These are phyloP conservation scores for Auricularia sp. DNA, from an alignment of 768 basidiomycete species.

Conservation along the genomic window DNA sequence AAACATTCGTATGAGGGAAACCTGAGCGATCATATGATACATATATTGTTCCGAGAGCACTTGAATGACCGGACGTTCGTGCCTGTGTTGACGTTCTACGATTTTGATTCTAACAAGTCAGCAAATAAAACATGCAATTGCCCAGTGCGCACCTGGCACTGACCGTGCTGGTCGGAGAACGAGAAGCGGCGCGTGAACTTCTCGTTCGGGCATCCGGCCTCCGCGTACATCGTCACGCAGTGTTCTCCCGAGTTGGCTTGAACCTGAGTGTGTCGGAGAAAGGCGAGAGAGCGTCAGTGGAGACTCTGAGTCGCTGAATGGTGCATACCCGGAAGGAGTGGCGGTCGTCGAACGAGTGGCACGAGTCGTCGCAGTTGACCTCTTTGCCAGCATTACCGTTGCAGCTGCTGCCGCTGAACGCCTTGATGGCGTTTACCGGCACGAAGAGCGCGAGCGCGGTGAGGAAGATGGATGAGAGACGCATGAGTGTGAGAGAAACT, in stretches of 20 bases:
- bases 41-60: background rate
- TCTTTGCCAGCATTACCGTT: background rate
- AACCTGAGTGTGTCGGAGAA: background rate
- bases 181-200: background rate
- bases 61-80: background rate
- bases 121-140: background rate
- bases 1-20: too few species aligned
- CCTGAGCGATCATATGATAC: too few species aligned
- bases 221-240: background rate
- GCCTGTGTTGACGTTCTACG: background rate
- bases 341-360: background rate
- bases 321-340: background rate
- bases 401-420: background rate
- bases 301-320: background rate
- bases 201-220: background rate
- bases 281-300: background rate
- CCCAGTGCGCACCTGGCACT: background rate
- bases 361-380: background rate
- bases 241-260: background rate
- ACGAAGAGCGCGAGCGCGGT: background rate
- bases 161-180: background rate
- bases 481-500: background rate
- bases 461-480: background rate
- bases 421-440: background rate
- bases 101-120: background rate